Conservation (phyloP, 1,284 basidiomycete species). For the Ganoderma lingzhi region DNA sequence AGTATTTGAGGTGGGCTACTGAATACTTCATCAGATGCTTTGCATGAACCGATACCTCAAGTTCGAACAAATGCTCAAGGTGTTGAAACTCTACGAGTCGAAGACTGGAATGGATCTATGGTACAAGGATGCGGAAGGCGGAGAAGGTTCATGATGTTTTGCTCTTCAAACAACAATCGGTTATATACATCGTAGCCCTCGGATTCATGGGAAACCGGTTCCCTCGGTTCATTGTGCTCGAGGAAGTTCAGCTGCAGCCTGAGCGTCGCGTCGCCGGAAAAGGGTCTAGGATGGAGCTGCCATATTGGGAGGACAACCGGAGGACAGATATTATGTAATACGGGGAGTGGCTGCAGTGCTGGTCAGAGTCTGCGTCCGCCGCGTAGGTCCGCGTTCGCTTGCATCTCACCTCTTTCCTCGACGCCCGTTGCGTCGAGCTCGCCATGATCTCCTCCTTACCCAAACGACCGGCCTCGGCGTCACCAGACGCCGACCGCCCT, state of each 20-base stretch:
- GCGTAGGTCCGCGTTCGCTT: slow-evolving; percentile 5
- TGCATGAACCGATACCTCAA: slow-evolving; percentile 34
- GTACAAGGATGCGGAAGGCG: slow-evolving; percentile 32
- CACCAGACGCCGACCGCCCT: slow-evolving; percentile 55
- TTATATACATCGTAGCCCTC: neutral
- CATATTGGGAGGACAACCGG: neutral
- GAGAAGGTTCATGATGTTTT: neutral
- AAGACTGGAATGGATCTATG: slow-evolving; percentile 39
- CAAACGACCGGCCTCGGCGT: slow-evolving; percentile 65
- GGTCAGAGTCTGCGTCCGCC: too few relatives aligned
- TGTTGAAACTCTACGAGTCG: slow-evolving; percentile 35
- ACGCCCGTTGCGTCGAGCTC: slow-evolving; percentile 19
- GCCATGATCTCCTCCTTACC: slow-evolving; percentile 41
- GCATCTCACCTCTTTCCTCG: neutral
- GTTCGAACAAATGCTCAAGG: slow-evolving; percentile 26
- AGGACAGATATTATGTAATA: slow-evolving; percentile 13
- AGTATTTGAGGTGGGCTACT: neutral
- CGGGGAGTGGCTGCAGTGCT: slow-evolving; percentile 11
- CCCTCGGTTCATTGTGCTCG: neutral
- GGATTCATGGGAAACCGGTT: neutral
- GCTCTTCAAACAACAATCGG: neutral
- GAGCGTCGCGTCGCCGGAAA: too few relatives aligned
- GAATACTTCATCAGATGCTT: slow-evolving; percentile 29
- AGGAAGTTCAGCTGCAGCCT: neutral
- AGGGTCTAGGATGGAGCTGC: neutral